These are phyloP conservation scores for Elsinoe arachidis DNA, from an alignment of 2,329 filamentous ascomycete species.

Conservation along the genomic window DNA sequence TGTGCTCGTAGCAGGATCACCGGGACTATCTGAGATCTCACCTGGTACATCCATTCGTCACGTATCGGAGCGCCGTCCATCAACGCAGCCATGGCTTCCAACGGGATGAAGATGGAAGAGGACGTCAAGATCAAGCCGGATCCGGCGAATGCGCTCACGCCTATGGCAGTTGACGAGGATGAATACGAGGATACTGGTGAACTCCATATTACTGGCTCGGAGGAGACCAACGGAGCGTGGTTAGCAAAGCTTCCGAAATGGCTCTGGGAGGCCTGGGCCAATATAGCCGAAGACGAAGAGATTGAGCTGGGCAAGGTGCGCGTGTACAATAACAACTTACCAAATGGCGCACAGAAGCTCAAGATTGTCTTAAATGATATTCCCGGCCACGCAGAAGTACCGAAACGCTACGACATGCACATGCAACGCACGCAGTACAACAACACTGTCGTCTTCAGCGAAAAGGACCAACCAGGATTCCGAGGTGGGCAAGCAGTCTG, in stretches of 20 bases:
- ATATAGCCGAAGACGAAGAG: slow-evolving; percentile 70
- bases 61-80: neutral
- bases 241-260: slow-evolving; percentile 70
- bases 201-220: slow-evolving; percentile 22
- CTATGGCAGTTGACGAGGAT: slow-evolving; percentile 23
- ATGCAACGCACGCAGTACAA: slow-evolving; percentile 58
- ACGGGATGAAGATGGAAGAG: slow-evolving; percentile 33
- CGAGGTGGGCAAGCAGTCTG: slow-evolving; percentile 26
- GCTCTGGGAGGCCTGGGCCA: slow-evolving; percentile 70
- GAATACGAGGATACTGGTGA: slow-evolving; percentile 38
- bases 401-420: slow-evolving; percentile 79
- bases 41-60: no score
- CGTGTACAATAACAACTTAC: slow-evolving; percentile 27
- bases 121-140: slow-evolving; percentile 30
- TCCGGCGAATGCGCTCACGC: slow-evolving; percentile 27
- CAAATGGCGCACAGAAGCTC: slow-evolving; percentile 17
- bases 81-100: slow-evolving; percentile 20
- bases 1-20: neutral
- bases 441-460: slow-evolving; percentile 88
- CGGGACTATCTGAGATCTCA: neutral
- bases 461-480: slow-evolving; percentile 81
- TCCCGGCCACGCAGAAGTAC: slow-evolving; percentile 62
- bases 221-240: slow-evolving; percentile 39
- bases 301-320: slow-evolving; percentile 70
- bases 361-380: slow-evolving; percentile 60